Evolutionary conservation across 495 filamentous ascomycete species (phyloP).

Genomic region (Penicillium cosmopolitanum): DNA sequence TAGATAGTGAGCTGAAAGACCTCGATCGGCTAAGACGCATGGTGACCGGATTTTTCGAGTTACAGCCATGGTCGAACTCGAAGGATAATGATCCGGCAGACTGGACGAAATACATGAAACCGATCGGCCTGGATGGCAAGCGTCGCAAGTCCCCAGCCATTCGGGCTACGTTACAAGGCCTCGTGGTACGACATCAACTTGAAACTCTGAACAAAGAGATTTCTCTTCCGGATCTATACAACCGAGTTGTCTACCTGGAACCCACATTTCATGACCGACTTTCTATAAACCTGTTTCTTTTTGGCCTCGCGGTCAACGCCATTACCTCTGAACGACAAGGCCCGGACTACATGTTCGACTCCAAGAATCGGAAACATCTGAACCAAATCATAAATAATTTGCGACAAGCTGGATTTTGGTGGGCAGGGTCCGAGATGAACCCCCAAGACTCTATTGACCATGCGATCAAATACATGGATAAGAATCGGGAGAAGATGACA

Average conservation of each 20-base stretch:
- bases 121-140: constrained; percentile 56
- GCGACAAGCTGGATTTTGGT: constrained; percentile 87
- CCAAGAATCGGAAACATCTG: constrained; percentile 65
- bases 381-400: constrained; percentile 74
- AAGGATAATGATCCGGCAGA: constrained; percentile 53
- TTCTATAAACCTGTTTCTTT: constrained; percentile 81
- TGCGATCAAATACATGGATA: constrained; percentile 64
- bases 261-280: constrained; percentile 84
- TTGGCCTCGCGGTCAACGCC: constrained; percentile 79
- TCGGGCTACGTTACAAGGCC: constrained; percentile 67
- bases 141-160: constrained; percentile 65
- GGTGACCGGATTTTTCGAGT: constrained; percentile 68
- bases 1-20: constrained; percentile 66
- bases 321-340: constrained; percentile 86
- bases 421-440: constrained; percentile 75
- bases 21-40: constrained; percentile 75
- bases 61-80: constrained; percentile 74
- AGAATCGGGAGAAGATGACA: constrained; percentile 54
- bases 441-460: constrained; percentile 64
- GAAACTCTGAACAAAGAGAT: constrained; percentile 69
- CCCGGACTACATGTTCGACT: constrained; percentile 86
- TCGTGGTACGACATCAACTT: constrained; percentile 80
- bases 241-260: constrained; percentile 73
- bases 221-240: constrained; percentile 67
- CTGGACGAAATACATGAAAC: constrained; percentile 79